Evolutionary conservation across 805 yeast species (phyloP).

Genomic region (Danielia reshetovae): DNA sequence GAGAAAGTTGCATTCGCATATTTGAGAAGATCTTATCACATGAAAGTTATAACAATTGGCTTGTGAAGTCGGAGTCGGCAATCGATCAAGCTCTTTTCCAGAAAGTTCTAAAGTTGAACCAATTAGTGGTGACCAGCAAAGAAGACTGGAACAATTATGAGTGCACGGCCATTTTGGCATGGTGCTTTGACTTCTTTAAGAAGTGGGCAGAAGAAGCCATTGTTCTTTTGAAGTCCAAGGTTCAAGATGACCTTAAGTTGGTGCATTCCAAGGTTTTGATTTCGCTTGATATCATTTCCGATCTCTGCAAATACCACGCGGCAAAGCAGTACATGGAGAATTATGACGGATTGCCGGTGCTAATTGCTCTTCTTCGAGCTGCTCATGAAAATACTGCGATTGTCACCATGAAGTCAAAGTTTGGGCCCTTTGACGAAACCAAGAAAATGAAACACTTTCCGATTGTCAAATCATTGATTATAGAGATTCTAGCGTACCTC

Average conservation of each 20-base stretch:
- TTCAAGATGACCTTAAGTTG: constrained; percentile 3
- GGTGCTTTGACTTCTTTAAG: constrained; percentile 34
- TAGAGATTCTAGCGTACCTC: constrained; percentile 63
- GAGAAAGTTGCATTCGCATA: neutral
- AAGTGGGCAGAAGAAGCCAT: constrained; percentile 13
- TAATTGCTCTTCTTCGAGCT: constrained; percentile 35
- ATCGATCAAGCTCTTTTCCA: neutral
- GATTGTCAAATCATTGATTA: constrained; percentile 57
- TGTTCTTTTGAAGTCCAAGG: constrained; percentile 8
- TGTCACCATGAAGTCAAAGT: constrained; percentile 2
- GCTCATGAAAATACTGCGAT: constrained; percentile 37
- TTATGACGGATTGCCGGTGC: constrained; percentile 31
- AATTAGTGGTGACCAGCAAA: constrained; percentile 34
- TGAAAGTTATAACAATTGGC: constrained; percentile 2
- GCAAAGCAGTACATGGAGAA: constrained; percentile 39
- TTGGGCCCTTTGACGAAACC: neutral
- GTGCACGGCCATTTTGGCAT: constrained; percentile 35
- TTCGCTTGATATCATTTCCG: constrained; percentile 39
- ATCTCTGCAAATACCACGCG: constrained; percentile 37
- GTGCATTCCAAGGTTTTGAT: constrained; percentile 19
- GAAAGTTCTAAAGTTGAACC: constrained; percentile 15
- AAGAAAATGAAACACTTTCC: constrained; percentile 42
- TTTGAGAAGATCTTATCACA: constrained; percentile 6
- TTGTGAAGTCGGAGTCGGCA: neutral
- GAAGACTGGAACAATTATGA: constrained; percentile 40